Conservation (phyloP, 768 basidiomycete species). For the Mycena floridula region DNA sequence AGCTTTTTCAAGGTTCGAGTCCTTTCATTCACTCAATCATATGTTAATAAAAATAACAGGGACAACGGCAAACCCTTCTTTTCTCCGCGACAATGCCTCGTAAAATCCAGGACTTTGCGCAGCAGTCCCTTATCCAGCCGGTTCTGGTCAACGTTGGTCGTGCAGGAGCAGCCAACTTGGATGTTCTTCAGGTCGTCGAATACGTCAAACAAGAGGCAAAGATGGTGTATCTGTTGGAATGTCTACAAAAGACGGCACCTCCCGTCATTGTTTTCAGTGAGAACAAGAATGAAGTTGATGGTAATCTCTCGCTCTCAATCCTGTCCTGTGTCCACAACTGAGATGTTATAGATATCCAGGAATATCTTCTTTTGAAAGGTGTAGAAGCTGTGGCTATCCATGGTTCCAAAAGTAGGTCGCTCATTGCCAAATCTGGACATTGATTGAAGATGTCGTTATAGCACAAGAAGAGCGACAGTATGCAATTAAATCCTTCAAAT, state of each 20-base stretch:
- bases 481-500: conserved; percentile 97
- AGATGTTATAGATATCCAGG: conserved; percentile 80
- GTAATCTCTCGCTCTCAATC: conserved; percentile 33
- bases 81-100: conserved; percentile 99
- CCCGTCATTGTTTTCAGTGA: conserved; percentile 98
- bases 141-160: conserved; percentile 96
- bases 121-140: conserved; percentile 91
- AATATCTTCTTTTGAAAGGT: conserved; percentile 93
- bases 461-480: conserved; percentile 99
- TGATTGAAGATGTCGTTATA: conserved; percentile 21
- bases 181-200: conserved; percentile 94
- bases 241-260: conserved; percentile 95
- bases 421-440: neutral
- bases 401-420: conserved; percentile 82
- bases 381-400: conserved; percentile 99
- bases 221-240: conserved; percentile 98
- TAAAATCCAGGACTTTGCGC: conserved; percentile 98
- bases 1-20: conserved; percentile 87
- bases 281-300: conserved; percentile 99
- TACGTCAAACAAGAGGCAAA: conserved; percentile 99
- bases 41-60: conserved; percentile 37
- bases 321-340: neutral
- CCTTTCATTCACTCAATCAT: neutral
- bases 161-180: conserved; percentile 95
- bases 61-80: conserved; percentile 92